These are phyloP conservation scores for Blastocystis sp. DNA, from an alignment of 352 stramenopile species.

Conservation along the genomic window DNA sequence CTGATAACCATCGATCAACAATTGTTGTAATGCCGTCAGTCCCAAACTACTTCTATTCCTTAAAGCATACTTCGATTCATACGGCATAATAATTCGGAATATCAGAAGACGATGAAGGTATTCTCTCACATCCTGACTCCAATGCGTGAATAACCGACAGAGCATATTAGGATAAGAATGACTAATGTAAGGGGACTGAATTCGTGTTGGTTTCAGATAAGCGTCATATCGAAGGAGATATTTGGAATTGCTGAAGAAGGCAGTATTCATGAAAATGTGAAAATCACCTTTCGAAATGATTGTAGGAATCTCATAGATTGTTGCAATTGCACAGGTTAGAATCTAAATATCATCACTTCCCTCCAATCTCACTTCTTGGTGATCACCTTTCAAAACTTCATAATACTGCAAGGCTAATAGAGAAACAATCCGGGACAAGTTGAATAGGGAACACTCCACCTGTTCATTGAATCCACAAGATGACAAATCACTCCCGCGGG, in stretches of 20 bases:
- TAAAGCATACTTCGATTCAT: not conserved
- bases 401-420: constrained; percentile 11
- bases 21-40: not conserved
- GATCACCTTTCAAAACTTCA: not conserved
- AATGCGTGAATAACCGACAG: constrained; percentile 6
- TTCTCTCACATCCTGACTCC: constrained; percentile 20
- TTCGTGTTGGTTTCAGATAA: not conserved
- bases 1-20: not conserved
- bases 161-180: constrained; percentile 10
- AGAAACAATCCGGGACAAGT: constrained; percentile 14
- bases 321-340: constrained; percentile 6
- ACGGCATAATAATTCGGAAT: not conserved
- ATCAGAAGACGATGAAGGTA: constrained; percentile 12
- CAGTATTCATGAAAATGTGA: constrained; percentile 55
- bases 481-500: not conserved
- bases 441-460: constrained; percentile 9
- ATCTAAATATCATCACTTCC: not conserved
- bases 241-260: not conserved
- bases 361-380: constrained; percentile 3
- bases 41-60: not conserved
- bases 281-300: constrained; percentile 48
- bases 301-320: constrained; percentile 42
- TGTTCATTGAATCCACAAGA: not conserved
- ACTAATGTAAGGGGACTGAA: not conserved
- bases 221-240: not conserved